Evolutionary conservation across 352 stramenopile genomes (phyloP), one percentile per base, ranked within the genome.

Genomic region (Aphanomyces euteiches): DNA sequence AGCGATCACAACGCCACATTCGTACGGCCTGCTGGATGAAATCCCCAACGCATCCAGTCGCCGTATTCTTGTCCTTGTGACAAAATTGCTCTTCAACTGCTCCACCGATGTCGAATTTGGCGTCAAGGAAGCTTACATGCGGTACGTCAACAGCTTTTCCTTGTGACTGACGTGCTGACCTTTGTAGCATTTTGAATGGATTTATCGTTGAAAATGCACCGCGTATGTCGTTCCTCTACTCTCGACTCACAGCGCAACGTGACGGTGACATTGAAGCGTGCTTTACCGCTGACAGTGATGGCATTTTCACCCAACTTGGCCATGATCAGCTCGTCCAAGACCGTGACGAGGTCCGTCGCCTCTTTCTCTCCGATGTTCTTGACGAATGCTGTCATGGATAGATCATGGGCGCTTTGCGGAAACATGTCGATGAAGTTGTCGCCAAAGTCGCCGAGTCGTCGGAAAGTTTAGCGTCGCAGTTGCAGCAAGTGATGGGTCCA

Each of bases 41-140:
- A 76, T 90, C 21, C 84, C 88, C 5, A 75, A 73, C 13, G 75
- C 85, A 0, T 83, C 91, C 61, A 92, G 84, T 0, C 79, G 88
- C n/a, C 83, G 85, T 47, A 80, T 93, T 36, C 80, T 96, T n/a
- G 87, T 96, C 28, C 77, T 95, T 0, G 77, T 96, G 47, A 95
- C 87, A 0, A 96, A 96, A 54, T 58, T 96, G n/a, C 66, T 96
- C 8, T 95, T 95, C 71, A 96, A 96, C 73, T 93, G 86, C 5
- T 87, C 88, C 37, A 96, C 85, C 5, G 89, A 81, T 12, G 87
- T 96, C 45, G 80, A 90, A 53, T 96, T 96, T 72, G 87, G 85
- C 58, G 87, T 95, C 13, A 77, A 86, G 36, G 88, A 96, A 67
- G 78, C 88, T 2, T 82, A 95, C 70, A 81, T 95, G 64, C 81